Percentiles rank a stretch among this genome's conserved stretches.
Evolutionary conservation across 2,329 filamentous ascomycete species (phyloP).

Genomic region (Cryphonectria japonica): DNA sequence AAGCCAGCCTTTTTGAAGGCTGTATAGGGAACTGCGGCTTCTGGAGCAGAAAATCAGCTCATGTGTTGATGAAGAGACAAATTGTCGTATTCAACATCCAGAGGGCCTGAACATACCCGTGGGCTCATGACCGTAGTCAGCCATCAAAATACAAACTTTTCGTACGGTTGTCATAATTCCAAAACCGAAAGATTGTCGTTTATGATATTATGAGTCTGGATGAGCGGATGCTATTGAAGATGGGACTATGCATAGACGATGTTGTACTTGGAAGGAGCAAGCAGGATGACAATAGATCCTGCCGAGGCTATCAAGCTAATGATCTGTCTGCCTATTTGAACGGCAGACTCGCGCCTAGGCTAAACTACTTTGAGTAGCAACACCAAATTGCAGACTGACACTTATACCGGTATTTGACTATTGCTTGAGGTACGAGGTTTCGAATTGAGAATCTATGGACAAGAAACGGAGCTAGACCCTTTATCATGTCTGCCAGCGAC

Average conservation of each 20-base stretch:
- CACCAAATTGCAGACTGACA: not conserved
- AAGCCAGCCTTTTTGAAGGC: conserved; percentile 53
- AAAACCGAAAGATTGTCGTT: not conserved
- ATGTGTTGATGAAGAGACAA: not conserved
- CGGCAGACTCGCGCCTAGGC: not conserved
- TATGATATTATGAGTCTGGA: not conserved
- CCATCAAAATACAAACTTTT: conserved; percentile 47
- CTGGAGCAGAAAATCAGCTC: conserved; percentile 36
- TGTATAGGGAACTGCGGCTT: conserved; percentile 54
- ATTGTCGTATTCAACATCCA: no score
- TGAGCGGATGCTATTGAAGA: not conserved
- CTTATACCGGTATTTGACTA: not conserved
- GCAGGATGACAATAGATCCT: not conserved
- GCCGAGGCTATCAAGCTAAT: not conserved
- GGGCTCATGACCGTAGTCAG: conserved; percentile 59
- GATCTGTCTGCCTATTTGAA: not conserved
- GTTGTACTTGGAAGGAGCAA: not conserved
- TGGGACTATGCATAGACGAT: not conserved
- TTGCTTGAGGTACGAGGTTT: not conserved
- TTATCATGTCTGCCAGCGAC: no score
- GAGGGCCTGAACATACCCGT: conserved; percentile 44
- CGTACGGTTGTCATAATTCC: not conserved
- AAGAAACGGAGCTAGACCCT: not conserved
- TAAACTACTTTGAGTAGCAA: not conserved
- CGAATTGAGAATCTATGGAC: not conserved